A percentile compares a stretch with the other conserved stretches of the same genome.
Conservation (phyloP, 225 moss, liverwort and hornwort genomes). For the Anthoceros angustus region DNA sequence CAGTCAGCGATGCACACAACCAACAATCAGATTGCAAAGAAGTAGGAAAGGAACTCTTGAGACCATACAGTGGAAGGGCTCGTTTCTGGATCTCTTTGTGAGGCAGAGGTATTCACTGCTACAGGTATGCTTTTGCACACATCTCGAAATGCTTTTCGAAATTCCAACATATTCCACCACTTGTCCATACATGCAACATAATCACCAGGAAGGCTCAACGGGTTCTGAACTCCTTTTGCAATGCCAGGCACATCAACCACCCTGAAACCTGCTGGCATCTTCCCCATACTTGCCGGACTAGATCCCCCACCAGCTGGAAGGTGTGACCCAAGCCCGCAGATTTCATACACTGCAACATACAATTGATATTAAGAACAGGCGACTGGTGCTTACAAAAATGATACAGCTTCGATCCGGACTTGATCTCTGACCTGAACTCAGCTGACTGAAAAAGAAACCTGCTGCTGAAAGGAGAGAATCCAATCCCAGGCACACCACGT, state of each 20-base stretch:
- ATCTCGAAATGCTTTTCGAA: conserved; percentile 55
- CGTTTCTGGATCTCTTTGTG: conserved; percentile 83
- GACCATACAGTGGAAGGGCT: conserved; percentile 59
- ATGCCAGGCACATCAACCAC: conserved; percentile 48
- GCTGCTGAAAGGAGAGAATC: conserved; percentile 72
- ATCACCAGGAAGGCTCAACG: conserved; percentile 44
- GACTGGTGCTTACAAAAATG: neutral
- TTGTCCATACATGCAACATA: conserved; percentile 65
- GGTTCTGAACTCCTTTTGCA: conserved; percentile 14
- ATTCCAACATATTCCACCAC: conserved; percentile 66
- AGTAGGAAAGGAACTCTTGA: neutral
- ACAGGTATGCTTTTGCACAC: conserved; percentile 59
- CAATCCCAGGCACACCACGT: conserved; percentile 79
- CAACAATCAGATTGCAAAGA: neutral
- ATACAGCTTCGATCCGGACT: neutral
- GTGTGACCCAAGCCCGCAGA: conserved; percentile 79
- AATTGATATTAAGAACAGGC: conserved; percentile 9
- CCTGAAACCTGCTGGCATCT: conserved; percentile 57
- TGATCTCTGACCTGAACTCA: conserved; percentile 57
- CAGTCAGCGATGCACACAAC: neutral
- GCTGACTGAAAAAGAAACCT: conserved; percentile 78
- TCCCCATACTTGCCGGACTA: conserved; percentile 41
- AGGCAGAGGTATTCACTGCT: conserved; percentile 30
- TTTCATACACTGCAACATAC: conserved; percentile 68
- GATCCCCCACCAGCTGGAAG: conserved; percentile 36